Percentiles rank a stretch among this genome's conserved stretches.
These are phyloP conservation scores for Mycena haematopus DNA, from an alignment of 768 basidiomycete species.

Conservation along the genomic window DNA sequence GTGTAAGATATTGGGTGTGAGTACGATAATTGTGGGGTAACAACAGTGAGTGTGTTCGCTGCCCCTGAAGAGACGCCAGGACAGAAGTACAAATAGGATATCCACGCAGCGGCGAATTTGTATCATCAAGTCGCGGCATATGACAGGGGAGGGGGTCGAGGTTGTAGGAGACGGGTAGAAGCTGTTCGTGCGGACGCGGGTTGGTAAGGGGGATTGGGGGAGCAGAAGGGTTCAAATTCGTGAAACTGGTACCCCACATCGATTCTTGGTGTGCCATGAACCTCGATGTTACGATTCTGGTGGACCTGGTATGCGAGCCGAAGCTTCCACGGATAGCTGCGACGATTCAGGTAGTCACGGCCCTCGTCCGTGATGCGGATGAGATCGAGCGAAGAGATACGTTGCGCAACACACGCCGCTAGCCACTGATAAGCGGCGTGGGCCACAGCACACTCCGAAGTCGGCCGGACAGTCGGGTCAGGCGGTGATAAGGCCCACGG, in stretches of 20 bases:
- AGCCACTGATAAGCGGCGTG: neutral
- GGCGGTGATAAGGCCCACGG: neutral
- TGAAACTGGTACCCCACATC: neutral
- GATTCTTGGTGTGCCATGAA: neutral
- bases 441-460: neutral
- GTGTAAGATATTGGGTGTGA: no score
- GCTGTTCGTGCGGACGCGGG: no score
- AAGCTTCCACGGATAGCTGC: neutral
- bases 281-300: neutral
- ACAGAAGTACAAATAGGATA: no score
- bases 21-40: no score
- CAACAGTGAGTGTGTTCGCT: no score
- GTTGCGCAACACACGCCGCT: neutral
- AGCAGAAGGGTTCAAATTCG: neutral
- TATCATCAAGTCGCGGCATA: no score
- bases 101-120: no score
- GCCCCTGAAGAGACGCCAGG: no score
- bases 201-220: no score
- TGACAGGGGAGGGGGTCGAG: no score
- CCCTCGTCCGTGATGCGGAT: conserved; percentile 6
- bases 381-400: neutral
- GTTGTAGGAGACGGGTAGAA: no score
- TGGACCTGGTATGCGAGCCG: neutral
- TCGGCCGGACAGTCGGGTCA: neutral
- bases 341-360: neutral